Evolutionary conservation across 139 green algal genomes (phyloP).

Genomic region (Tetraselmis chui): DNA sequence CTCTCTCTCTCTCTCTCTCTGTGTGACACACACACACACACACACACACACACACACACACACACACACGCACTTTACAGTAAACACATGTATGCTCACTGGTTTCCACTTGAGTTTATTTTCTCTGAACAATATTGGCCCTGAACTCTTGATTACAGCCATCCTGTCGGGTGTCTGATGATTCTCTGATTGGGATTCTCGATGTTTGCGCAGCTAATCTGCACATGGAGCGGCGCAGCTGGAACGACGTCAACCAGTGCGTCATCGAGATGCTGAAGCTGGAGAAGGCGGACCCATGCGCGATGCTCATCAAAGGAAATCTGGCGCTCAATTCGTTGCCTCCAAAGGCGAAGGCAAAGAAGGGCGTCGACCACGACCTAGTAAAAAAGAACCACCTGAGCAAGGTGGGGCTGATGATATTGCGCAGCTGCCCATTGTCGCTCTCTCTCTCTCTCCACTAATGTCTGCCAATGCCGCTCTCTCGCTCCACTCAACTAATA

Average conservation of each 20-base stretch:
- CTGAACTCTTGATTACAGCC: no score
- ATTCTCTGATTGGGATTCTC: not conserved
- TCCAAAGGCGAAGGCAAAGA: not conserved
- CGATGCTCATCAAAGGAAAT: slow-evolving; percentile 5
- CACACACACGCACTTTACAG: no score
- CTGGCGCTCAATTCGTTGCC: not conserved
- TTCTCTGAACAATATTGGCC: no score
- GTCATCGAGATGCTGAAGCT: slow-evolving; percentile 32
- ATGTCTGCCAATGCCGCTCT: no score
- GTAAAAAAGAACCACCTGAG: not conserved
- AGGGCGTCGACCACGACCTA: not conserved
- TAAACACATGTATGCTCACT: no score
- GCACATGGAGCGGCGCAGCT: slow-evolving; percentile 53
- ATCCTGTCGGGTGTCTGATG: no score
- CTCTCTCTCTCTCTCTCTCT: slow-evolving; percentile 6
- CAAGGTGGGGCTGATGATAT: not conserved
- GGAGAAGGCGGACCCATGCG: slow-evolving; percentile 32
- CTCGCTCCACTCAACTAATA: not conserved
- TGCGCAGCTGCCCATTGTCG: no score
- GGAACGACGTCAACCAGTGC: slow-evolving; percentile 32
- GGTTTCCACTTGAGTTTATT: no score
- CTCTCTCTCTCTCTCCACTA: no score
- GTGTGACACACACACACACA: no score
- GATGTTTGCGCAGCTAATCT: slow-evolving; percentile 31
- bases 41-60: no score